Conservation (phyloP, 306 rosid species). For the Argentina anserina region DNA sequence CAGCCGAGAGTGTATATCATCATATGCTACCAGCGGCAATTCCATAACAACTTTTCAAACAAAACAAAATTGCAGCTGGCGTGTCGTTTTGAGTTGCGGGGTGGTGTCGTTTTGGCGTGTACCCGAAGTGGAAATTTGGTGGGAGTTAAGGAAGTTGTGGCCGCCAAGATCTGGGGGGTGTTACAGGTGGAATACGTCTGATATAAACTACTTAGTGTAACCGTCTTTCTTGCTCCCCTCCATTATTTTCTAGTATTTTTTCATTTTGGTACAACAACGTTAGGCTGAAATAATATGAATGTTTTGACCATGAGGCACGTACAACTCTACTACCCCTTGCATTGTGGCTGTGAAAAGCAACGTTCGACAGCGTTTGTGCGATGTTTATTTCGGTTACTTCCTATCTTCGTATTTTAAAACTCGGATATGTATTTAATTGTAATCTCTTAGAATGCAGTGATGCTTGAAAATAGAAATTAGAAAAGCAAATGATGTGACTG, state of each 20-base stretch:
- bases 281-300: too few species aligned
- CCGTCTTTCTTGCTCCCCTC: background rate
- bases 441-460: too few species aligned
- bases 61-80: background rate
- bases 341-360: too few species aligned
- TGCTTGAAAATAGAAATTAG: too few species aligned
- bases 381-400: too few species aligned
- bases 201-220: background rate
- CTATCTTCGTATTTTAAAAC: too few species aligned
- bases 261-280: too few species aligned
- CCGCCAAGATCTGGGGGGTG: background rate
- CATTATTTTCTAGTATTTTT: background rate
- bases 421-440: too few species aligned
- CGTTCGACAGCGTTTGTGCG: too few species aligned
- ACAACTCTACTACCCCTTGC: too few species aligned
- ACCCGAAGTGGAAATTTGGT: background rate
- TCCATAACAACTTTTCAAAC: slow-evolving; percentile 8
- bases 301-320: too few species aligned
- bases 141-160: background rate
- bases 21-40: slow-evolving; percentile 1
- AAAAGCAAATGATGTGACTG: too few species aligned
- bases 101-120: background rate
- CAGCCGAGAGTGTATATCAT: background rate
- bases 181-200: background rate
- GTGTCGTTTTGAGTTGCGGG: background rate